Conservation (phyloP, 2,329 filamentous ascomycete species). For the Plenodomus biglobosus region DNA sequence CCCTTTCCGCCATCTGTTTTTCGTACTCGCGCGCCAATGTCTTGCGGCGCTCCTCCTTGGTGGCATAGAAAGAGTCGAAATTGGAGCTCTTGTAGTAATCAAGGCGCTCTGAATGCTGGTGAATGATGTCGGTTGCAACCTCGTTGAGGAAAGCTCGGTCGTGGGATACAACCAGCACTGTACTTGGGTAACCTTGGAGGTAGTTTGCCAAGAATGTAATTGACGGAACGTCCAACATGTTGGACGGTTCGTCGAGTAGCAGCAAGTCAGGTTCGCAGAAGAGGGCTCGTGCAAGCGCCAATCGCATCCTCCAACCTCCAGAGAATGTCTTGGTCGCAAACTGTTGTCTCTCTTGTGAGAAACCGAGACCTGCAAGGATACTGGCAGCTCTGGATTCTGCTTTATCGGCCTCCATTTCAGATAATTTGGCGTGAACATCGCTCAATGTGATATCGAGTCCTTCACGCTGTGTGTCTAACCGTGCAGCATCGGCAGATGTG, state of each 20-base stretch:
- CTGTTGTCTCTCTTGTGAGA: constrained; percentile 90
- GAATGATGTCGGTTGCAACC: constrained; percentile 97
- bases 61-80: constrained; percentile 77
- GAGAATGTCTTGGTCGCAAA: constrained; percentile 97
- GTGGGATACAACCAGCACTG: constrained; percentile 94
- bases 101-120: constrained; percentile 93
- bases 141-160: constrained; percentile 99
- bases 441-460: constrained; percentile 86
- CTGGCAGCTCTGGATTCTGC: constrained; percentile 93
- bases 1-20: constrained; percentile 92
- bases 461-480: constrained; percentile 83
- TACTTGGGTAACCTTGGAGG: constrained; percentile 90
- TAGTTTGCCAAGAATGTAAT: constrained; percentile 98
- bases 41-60: constrained; percentile 95
- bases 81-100: constrained; percentile 99
- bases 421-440: constrained; percentile 86
- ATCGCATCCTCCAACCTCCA: constrained; percentile 98
- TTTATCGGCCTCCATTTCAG: constrained; percentile 99
- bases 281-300: constrained; percentile 88
- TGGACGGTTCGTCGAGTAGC: constrained; percentile 97
- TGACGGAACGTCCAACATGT: constrained; percentile 99
- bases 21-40: constrained; percentile 96
- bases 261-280: constrained; percentile 98
- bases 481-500: constrained; percentile 84
- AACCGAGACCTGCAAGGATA: constrained; percentile 94